phyloP scores from a whole-genome alignment of 306 rosid genomes.

The Quillaja saponaria region DNA sequence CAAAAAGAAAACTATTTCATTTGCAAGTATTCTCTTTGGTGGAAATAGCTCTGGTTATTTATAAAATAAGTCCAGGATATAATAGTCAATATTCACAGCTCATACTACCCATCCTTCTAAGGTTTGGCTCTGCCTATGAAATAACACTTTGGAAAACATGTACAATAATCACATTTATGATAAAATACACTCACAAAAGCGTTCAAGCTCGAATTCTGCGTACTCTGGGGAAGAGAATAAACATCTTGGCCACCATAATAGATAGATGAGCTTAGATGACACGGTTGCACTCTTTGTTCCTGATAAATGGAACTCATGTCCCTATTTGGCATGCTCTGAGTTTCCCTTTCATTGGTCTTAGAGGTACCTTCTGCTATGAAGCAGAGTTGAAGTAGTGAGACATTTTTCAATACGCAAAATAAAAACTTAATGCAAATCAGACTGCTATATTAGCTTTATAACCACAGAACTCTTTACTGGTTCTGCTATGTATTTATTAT shows the following conservation, averaged over 20 bases:
- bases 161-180: background rate
- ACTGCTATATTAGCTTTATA: too few relatives aligned
- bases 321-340: constrained; percentile 36
- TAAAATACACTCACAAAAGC: constrained; percentile 43
- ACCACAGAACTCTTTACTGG: too few relatives aligned
- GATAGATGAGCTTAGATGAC: constrained; percentile 89
- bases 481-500: too few relatives aligned
- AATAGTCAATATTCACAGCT: background rate
- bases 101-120: background rate
- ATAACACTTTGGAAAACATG: background rate
- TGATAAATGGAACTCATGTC: constrained; percentile 58
- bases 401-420: background rate
- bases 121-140: constrained; percentile 4
- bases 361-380: constrained; percentile 44
- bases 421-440: background rate
- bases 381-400: background rate
- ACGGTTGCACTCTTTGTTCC: constrained; percentile 79
- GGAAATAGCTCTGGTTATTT: background rate
- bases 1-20: background rate
- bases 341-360: constrained; percentile 43
- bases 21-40: background rate
- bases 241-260: constrained; percentile 91
- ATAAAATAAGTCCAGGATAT: background rate
- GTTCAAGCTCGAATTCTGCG: constrained; percentile 39
- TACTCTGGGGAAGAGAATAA: constrained; percentile 52